Conservation (phyloP, 2,329 filamentous ascomycete genomes). For the Claviceps fusiformis region DNA sequence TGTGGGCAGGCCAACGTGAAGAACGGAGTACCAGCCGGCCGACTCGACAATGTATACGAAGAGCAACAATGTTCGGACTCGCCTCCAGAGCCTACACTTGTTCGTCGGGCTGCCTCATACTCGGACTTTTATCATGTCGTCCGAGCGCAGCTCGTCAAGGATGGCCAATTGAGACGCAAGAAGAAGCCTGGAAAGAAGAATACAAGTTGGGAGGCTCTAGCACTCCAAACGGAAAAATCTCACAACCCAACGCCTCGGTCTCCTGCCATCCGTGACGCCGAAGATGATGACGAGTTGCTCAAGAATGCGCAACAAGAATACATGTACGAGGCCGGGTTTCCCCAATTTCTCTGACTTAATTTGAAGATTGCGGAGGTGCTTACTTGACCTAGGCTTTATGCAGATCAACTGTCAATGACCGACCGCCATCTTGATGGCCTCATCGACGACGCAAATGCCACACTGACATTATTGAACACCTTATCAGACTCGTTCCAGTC, state of each 20-base stretch:
- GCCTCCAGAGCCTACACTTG: slow-evolving; percentile 52
- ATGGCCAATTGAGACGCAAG: slow-evolving; percentile 26
- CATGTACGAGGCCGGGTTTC: slow-evolving; percentile 38
- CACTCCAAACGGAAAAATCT: slow-evolving; percentile 5
- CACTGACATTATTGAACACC: slow-evolving; percentile 61
- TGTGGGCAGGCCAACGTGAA: slow-evolving; percentile 38
- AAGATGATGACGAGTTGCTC: slow-evolving; percentile 53
- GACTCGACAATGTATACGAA: slow-evolving; percentile 45
- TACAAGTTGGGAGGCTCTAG: slow-evolving; percentile 38
- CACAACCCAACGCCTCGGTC: slow-evolving; percentile 13
- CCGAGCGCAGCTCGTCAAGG: slow-evolving; percentile 41
- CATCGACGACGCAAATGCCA: slow-evolving; percentile 61
- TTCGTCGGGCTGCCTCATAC: slow-evolving; percentile 58
- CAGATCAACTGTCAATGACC: slow-evolving; percentile 67
- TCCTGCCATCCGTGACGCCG: slow-evolving; percentile 10
- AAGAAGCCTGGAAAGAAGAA: slow-evolving; percentile 23
- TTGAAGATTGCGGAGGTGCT: slow-evolving; percentile 9
- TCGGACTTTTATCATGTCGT: slow-evolving; percentile 60
- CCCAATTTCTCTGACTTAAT: too few species aligned
- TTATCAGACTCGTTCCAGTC: slow-evolving; percentile 76
- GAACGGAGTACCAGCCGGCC: slow-evolving; percentile 33
- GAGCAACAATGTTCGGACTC: slow-evolving; percentile 39
- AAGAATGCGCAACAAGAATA: slow-evolving; percentile 79
- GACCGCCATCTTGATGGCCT: slow-evolving; percentile 71
- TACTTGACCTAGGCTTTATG: slow-evolving; percentile 47